Evolutionary conservation across 2,329 filamentous ascomycete genomes (phyloP), one percentile per base, ranked within the genome.

Genomic region (Ustilaginoidea virens): DNA sequence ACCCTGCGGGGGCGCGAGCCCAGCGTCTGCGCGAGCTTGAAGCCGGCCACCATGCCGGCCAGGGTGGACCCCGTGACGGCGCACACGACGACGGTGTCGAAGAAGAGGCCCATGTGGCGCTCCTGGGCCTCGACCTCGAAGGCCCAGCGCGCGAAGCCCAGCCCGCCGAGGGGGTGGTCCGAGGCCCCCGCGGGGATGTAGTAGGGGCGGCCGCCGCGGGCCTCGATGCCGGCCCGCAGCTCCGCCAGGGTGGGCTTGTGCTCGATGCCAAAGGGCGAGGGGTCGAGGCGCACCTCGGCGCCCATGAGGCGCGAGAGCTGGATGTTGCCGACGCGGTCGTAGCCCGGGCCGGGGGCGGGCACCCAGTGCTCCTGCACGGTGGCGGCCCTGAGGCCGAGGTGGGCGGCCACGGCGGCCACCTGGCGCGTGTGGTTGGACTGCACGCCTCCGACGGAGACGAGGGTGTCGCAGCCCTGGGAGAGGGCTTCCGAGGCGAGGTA

Each of bases 111-210:
- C 16, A 69, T 38, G 36, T 64, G 56, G 36, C 55, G 52, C 50
- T 81, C 76, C 49, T 81, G 75, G 36, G 60, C 55, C 26, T 58
- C 58, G 0, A 82, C 69, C 48, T 81, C 76, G 20, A 78, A 71
- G 1, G 75, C 74, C 69, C 75, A 81, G 3, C 74, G 58, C 6
- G 74, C 74, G 41, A 80, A 81, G 0, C 77, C 76, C 11, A 81
- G 48, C 0, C 76, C 77, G 3, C 77, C 76, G 0, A 80, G 58
- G 1, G 72, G 71, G 45, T 81, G 76, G 45, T 80, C 74, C 0
- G 69, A 76, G 2, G 75, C 75, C 0, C 76, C 76, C 0, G 75
- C 74, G 4, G 77, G 77, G 37, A 81, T 79, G 43, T 75, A 77
- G 44, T 80, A 82, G 0, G 76, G 72, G 46, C 67, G 73, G 21